Conservation (phyloP, 179 eudicot species). For the Spergularia azorica region DNA sequence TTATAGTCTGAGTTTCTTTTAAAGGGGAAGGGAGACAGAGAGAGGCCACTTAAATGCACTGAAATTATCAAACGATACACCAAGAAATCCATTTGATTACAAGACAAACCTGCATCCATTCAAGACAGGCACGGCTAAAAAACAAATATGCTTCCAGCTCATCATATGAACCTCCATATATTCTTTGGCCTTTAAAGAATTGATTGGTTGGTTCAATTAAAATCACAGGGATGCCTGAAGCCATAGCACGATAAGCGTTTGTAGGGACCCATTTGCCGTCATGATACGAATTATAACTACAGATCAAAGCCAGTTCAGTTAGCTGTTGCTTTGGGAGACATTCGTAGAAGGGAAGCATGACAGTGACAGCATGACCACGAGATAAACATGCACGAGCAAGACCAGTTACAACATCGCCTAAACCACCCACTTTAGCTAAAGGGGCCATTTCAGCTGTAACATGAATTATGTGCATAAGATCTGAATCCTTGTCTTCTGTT, state of each 20-base stretch:
- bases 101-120: slow-evolving; percentile 82
- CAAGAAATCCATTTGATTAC: neutral
- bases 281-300: slow-evolving; percentile 57
- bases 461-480: slow-evolving; percentile 60
- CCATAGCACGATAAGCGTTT: slow-evolving; percentile 66
- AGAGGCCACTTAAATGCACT: neutral
- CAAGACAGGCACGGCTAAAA: slow-evolving; percentile 90
- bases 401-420: slow-evolving; percentile 92
- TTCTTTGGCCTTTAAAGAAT: slow-evolving; percentile 66
- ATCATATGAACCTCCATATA: slow-evolving; percentile 86
- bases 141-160: slow-evolving; percentile 86
- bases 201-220: slow-evolving; percentile 71
- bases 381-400: slow-evolving; percentile 80
- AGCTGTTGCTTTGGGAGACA: slow-evolving; percentile 68
- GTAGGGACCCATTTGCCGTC: slow-evolving; percentile 76
- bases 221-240: slow-evolving; percentile 68
- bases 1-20: neutral
- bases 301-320: slow-evolving; percentile 50
- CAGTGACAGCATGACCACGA: slow-evolving; percentile 78
- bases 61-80: neutral
- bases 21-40: neutral
- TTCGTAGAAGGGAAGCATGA: slow-evolving; percentile 86
- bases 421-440: slow-evolving; percentile 89
- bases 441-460: slow-evolving; percentile 97
- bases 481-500: slow-evolving; percentile 48